Percentiles rank a stretch among this genome's conserved stretches.
Conservation (phyloP, 345 rosid species). For the Pistacia integerrima region DNA sequence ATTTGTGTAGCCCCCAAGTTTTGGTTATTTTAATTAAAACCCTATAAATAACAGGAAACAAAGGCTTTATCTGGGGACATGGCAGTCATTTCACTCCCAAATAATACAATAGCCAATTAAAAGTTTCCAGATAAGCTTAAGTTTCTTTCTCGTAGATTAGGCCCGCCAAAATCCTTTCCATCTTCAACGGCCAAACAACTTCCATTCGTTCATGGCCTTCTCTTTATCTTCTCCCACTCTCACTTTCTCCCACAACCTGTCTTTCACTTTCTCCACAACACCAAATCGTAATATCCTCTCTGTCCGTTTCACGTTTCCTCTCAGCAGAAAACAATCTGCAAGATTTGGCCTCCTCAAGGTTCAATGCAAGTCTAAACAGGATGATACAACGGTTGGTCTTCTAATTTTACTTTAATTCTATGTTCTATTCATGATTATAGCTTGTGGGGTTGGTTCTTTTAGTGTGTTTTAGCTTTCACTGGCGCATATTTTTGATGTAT, state of each 20-base stretch:
- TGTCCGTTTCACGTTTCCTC: slow-evolving; percentile 35
- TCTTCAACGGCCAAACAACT: slow-evolving; percentile 22
- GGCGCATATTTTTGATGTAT: not conserved
- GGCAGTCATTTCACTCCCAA: no score
- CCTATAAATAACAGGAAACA: no score
- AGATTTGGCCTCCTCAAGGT: slow-evolving; percentile 26
- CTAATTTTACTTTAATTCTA: not conserved
- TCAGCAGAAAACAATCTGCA: slow-evolving; percentile 20
- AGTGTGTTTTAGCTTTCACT: not conserved
- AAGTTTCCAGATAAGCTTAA: not conserved
- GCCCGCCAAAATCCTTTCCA: slow-evolving; percentile 47
- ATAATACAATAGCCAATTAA: no score
- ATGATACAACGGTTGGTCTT: slow-evolving; percentile 36
- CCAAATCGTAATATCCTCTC: slow-evolving; percentile 28
- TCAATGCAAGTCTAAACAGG: slow-evolving; percentile 35
- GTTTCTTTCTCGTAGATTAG: slow-evolving; percentile 35
- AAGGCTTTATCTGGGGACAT: no score
- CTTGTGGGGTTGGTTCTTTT: not conserved
- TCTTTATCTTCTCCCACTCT: slow-evolving; percentile 51
- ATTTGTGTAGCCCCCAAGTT: no score
- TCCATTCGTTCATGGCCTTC: slow-evolving; percentile 58
- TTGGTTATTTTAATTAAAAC: no score
- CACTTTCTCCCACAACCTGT: slow-evolving; percentile 31
- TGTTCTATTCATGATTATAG: slow-evolving; percentile 7
- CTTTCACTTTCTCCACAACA: slow-evolving; percentile 24